These are phyloP conservation scores for Myxozyma monticola DNA, from an alignment of 805 yeast species.

Conservation along the genomic window DNA sequence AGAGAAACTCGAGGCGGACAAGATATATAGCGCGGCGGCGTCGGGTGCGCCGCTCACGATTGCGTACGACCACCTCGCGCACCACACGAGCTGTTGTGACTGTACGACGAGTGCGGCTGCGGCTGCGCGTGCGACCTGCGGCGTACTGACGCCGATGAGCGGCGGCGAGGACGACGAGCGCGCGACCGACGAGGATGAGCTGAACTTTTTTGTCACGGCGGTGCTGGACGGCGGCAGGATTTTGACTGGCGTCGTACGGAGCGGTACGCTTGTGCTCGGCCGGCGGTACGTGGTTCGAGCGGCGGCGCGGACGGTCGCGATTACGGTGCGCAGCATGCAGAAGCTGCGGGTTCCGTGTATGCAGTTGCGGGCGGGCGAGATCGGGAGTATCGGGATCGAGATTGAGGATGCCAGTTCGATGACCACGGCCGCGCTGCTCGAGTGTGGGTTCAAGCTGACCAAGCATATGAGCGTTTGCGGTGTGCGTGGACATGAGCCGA, in stretches of 20 bases:
- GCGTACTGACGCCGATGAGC: background rate
- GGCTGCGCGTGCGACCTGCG: constrained; percentile 4
- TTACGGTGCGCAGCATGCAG: constrained; percentile 22
- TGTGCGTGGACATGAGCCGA: too few species aligned
- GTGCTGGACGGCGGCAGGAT: constrained; percentile 27
- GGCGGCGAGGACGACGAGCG: background rate
- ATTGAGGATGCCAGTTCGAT: constrained; percentile 6
- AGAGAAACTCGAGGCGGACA: background rate
- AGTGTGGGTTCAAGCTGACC: constrained; percentile 7
- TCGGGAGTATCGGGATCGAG: constrained; percentile 27
- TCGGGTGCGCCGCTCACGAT: background rate
- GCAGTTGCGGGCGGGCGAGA: constrained; percentile 22
- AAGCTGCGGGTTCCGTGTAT: constrained; percentile 22
- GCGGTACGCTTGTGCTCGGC: constrained; percentile 21
- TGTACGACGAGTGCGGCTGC: constrained; percentile 6
- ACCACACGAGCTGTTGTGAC: constrained; percentile 17
- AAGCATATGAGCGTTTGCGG: constrained; percentile 6
- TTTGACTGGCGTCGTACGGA: constrained; percentile 25
- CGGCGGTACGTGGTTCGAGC: constrained; percentile 11
- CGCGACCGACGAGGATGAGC: background rate
- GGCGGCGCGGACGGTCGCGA: constrained; percentile 7
- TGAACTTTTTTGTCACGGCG: constrained; percentile 26
- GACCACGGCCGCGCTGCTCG: constrained; percentile 7
- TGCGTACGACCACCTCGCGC: constrained; percentile 16
- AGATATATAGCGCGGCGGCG: background rate